Conservation (phyloP, 352 stramenopile genomes). For the Globisporangium heterothallicum region DNA sequence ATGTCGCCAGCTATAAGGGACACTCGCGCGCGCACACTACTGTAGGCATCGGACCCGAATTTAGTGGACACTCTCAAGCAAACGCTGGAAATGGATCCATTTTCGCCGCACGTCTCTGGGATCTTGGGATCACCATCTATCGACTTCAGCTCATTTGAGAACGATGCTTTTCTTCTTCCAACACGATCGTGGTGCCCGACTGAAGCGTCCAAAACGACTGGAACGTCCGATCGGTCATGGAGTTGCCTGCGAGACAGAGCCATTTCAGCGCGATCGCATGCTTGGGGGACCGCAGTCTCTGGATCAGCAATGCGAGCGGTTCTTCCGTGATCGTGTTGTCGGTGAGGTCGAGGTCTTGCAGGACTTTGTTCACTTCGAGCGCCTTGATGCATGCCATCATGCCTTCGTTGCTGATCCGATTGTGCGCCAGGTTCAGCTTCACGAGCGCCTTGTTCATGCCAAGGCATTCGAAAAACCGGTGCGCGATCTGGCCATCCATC, state of each 20-base stretch:
- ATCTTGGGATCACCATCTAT: too few species aligned
- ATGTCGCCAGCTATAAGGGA: too few species aligned
- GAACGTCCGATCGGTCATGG: slow-evolving; percentile 52
- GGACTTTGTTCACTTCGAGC: slow-evolving; percentile 44
- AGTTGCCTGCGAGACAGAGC: slow-evolving; percentile 55
- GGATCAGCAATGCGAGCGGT: slow-evolving; percentile 37
- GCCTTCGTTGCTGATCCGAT: slow-evolving; percentile 69
- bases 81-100: too few species aligned
- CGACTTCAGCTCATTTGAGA: not conserved
- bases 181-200: slow-evolving; percentile 30
- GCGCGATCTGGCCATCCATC: slow-evolving; percentile 49
- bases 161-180: slow-evolving; percentile 35
- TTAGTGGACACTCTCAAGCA: too few species aligned
- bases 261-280: slow-evolving; percentile 31
- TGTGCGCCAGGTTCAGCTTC: slow-evolving; percentile 54
- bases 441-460: slow-evolving; percentile 47
- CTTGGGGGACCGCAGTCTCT: slow-evolving; percentile 28
- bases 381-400: slow-evolving; percentile 51
- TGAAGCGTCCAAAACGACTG: slow-evolving; percentile 23
- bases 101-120: too few species aligned
- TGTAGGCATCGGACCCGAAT: too few species aligned
- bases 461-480: slow-evolving; percentile 64
- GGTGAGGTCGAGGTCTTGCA: slow-evolving; percentile 69
- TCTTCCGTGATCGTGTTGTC: slow-evolving; percentile 77
- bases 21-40: too few species aligned